Evolutionary conservation across 306 rosid species (phyloP).

Genomic region (Comarum palustre): DNA sequence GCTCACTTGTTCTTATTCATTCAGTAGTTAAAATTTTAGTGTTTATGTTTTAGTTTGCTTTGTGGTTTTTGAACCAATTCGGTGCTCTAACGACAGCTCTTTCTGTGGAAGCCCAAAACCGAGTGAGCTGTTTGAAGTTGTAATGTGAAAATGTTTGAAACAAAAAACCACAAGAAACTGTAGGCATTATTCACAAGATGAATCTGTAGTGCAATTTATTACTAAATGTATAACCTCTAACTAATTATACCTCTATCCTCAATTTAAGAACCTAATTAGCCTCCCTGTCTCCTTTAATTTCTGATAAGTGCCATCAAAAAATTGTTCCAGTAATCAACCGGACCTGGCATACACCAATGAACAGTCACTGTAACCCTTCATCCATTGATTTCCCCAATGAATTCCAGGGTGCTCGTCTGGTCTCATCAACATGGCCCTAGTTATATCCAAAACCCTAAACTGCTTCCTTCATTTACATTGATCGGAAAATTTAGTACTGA

Average conservation of each 20-base stretch:
- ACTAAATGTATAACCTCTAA: neutral
- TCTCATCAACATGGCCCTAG: conserved; percentile 77
- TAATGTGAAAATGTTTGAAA: too few species aligned
- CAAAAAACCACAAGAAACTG: too few species aligned
- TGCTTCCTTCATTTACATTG: conserved; percentile 16
- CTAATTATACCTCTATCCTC: neutral
- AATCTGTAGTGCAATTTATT: neutral
- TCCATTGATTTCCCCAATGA: conserved; percentile 75
- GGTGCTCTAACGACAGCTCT: too few species aligned
- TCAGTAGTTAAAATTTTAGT: too few species aligned
- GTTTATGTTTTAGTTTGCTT: too few species aligned
- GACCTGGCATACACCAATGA: conserved; percentile 97
- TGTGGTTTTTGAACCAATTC: too few species aligned
- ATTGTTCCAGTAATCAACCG: conserved; percentile 75
- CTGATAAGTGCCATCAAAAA: conserved; percentile 47
- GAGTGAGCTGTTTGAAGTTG: too few species aligned
- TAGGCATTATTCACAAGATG: too few species aligned
- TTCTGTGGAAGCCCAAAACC: too few species aligned
- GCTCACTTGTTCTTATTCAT: too few species aligned
- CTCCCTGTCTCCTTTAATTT: conserved; percentile 19
- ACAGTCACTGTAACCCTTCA: conserved; percentile 83
- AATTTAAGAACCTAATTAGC: conserved; percentile 19
- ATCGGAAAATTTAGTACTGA: conserved; percentile 17
- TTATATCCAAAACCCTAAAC: conserved; percentile 55
- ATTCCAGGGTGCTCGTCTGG: conserved; percentile 83